phyloP scores from a whole-genome alignment of 2,329 filamentous ascomycete species.

The Nothophoma quercina region DNA sequence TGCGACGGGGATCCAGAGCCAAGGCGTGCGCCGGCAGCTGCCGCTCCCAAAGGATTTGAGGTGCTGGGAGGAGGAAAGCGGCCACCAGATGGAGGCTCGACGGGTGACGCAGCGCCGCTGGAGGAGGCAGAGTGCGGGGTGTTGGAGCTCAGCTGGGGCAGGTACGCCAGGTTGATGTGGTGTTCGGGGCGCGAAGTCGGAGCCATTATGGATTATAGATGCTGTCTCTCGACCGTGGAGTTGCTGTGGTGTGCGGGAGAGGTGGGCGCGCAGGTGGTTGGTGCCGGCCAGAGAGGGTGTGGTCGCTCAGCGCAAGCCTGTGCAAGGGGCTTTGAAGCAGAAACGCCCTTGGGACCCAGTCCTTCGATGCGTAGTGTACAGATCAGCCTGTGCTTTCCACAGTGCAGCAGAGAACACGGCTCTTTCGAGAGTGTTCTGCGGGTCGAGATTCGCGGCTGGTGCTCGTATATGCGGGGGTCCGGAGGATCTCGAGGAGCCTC shows the following conservation, averaged over 20 bases:
- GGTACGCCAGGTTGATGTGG: constrained; percentile 84
- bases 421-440: constrained; percentile 24
- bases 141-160: constrained; percentile 70
- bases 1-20: constrained; percentile 96
- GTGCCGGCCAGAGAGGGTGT: constrained; percentile 51
- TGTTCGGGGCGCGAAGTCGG: constrained; percentile 75
- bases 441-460: not conserved
- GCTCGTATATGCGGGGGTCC: constrained; percentile 12
- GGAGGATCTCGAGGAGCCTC: constrained; percentile 13
- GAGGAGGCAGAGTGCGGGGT: constrained; percentile 80
- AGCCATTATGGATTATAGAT: constrained; percentile 89
- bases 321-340: constrained; percentile 21
- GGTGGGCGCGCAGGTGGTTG: constrained; percentile 22
- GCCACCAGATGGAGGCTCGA: constrained; percentile 72
- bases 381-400: constrained; percentile 1
- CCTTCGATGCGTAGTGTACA: constrained; percentile 5
- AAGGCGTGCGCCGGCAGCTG: constrained; percentile 69
- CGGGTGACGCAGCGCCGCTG: constrained; percentile 79
- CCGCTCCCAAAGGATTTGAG: constrained; percentile 59
- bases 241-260: constrained; percentile 15
- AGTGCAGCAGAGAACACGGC: constrained; percentile 19
- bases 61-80: constrained; percentile 80
- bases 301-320: constrained; percentile 34
- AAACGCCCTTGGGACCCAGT: constrained; percentile 13
- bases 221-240: constrained; percentile 34